These are phyloP conservation scores for Discostella pseudostelligera DNA, from an alignment of 108 stramenopile genomes.

Conservation along the genomic window DNA sequence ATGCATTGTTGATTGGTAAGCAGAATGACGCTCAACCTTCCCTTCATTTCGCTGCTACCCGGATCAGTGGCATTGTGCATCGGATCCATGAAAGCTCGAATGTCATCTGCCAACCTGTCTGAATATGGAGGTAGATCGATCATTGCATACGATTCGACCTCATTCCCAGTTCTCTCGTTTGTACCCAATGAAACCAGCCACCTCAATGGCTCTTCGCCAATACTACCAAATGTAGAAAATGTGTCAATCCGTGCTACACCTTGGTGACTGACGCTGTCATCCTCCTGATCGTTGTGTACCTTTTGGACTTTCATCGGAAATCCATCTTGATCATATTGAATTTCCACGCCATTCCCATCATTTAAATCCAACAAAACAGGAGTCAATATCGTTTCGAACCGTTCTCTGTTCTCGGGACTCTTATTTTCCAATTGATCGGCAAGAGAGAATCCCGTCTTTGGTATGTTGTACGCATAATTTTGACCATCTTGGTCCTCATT, in stretches of 20 bases:
- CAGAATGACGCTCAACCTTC: conserved; percentile 54
- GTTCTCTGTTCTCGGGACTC: conserved; percentile 18
- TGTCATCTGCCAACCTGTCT: conserved; percentile 50
- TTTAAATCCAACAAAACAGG: conserved; percentile 18
- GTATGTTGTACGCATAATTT: conserved; percentile 14
- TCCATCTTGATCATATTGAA: conserved; percentile 37
- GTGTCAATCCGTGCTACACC: conserved; percentile 54
- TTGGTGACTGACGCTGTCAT: neutral
- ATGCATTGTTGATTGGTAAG: conserved; percentile 73
- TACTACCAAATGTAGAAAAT: conserved; percentile 28
- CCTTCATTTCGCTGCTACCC: conserved; percentile 13
- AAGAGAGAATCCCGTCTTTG: conserved; percentile 35
- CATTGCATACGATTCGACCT: conserved; percentile 51
- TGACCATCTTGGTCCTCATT: too few relatives aligned
- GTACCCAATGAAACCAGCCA: conserved; percentile 41
- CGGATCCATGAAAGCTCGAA: conserved; percentile 67
- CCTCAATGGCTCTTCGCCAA: conserved; percentile 41
- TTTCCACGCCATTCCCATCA: conserved; percentile 16
- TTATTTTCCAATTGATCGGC: conserved; percentile 31
- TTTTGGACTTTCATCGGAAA: conserved; percentile 18
- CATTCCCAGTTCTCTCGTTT: too few relatives aligned
- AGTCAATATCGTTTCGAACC: conserved; percentile 35
- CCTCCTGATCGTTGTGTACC: neutral
- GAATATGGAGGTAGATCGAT: conserved; percentile 87
- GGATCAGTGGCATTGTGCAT: conserved; percentile 13